Evolutionary conservation across 805 yeast species (phyloP).

Genomic region (Hemisphaericaspora nanyangensis): DNA sequence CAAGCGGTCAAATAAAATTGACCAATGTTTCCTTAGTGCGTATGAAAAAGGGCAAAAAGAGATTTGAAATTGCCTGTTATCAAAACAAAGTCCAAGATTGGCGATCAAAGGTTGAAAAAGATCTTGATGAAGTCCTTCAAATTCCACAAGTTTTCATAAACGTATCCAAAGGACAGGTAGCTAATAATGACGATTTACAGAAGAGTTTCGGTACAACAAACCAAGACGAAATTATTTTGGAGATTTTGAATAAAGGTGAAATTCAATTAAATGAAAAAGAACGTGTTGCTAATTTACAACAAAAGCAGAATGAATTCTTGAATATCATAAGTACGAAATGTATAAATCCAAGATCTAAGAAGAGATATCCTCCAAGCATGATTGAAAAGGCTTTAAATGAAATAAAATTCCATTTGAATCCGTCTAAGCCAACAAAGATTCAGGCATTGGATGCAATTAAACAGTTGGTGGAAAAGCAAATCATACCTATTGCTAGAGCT

Average conservation of each 20-base stretch:
- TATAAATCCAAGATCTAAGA: constrained; percentile 82
- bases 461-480: constrained; percentile 67
- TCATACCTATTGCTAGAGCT: constrained; percentile 92
- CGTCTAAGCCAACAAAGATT: constrained; percentile 72
- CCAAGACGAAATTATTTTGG: constrained; percentile 68
- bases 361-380: constrained; percentile 93
- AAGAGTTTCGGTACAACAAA: constrained; percentile 74
- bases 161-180: constrained; percentile 92
- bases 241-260: constrained; percentile 87
- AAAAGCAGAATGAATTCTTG: constrained; percentile 76
- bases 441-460: constrained; percentile 93
- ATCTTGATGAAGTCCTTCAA: constrained; percentile 91
- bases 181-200: constrained; percentile 77
- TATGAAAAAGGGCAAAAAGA: constrained; percentile 83
- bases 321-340: constrained; percentile 85
- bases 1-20: constrained; percentile 80
- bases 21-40: constrained; percentile 93
- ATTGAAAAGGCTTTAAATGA: constrained; percentile 80
- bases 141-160: constrained; percentile 92
- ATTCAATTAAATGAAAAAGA: constrained; percentile 93
- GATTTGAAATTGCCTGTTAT: constrained; percentile 95
- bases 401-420: constrained; percentile 72
- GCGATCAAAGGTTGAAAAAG: constrained; percentile 83
- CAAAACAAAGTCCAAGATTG: constrained; percentile 97
- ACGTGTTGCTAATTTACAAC: constrained; percentile 68